Percentiles rank a stretch among this genome's conserved stretches.
phyloP scores from a whole-genome alignment of 1,284 basidiomycete genomes.

The Austroboletus olivaceoglutinosus region DNA sequence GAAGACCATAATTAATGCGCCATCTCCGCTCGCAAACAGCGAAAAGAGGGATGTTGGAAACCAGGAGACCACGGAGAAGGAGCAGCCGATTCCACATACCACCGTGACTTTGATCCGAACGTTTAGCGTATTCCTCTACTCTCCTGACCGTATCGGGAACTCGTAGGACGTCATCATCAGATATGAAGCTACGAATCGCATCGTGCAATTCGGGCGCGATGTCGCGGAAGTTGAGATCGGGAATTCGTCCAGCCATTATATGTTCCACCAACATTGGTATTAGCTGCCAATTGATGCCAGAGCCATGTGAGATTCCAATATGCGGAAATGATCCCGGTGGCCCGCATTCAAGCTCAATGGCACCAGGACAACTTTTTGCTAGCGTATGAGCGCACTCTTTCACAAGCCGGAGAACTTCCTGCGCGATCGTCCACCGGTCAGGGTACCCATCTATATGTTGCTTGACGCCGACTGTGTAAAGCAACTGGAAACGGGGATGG shows the following conservation, averaged over 20 bases:
- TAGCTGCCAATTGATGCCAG: conserved; percentile 13
- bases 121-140: conserved; percentile 13
- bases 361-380: conserved; percentile 16
- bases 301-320: conserved; percentile 28
- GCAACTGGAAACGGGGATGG: conserved; percentile 44
- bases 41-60: conserved; percentile 39
- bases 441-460: conserved; percentile 41
- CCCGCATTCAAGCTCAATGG: conserved; percentile 4
- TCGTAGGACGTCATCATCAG: neutral
- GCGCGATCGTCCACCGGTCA: conserved; percentile 44
- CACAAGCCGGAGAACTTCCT: conserved; percentile 37
- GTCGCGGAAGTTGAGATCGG: conserved; percentile 16
- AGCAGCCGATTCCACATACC: conserved; percentile 36
- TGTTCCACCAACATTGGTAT: conserved; percentile 22
- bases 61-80: conserved; percentile 43
- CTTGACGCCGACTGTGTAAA: conserved; percentile 46
- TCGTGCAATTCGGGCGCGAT: neutral
- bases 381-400: conserved; percentile 9
- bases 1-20: conserved; percentile 49
- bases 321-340: conserved; percentile 25
- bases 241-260: conserved; percentile 23
- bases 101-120: neutral
- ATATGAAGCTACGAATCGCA: conserved; percentile 24
- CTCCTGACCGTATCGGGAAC: conserved; percentile 18
- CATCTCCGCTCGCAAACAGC: conserved; percentile 42